phyloP scores from a whole-genome alignment of 108 stramenopile genomes.

The Pelagomonas calceolata region DNA sequence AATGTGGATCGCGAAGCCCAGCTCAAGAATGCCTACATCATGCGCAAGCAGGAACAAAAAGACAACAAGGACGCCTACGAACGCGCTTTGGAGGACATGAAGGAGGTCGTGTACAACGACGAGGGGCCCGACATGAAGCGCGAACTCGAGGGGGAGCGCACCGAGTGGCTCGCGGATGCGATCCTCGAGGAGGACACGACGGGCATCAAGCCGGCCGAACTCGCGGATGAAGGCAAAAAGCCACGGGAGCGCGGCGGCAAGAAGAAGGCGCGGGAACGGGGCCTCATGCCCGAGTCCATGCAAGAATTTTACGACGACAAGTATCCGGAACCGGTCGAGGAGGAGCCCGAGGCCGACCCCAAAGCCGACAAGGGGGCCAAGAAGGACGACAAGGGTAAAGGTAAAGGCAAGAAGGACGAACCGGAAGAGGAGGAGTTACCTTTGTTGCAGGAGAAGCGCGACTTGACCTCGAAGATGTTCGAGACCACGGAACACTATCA shows the following conservation, averaged over 20 bases:
- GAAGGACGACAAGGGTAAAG: conserved; percentile 35
- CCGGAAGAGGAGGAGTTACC: conserved; percentile 23
- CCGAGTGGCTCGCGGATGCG: conserved; percentile 62
- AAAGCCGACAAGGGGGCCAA: conserved; percentile 26
- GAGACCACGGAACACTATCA: conserved; percentile 35
- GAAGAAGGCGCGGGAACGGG: conserved; percentile 14
- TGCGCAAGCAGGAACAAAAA: conserved; percentile 58
- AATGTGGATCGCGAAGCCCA: conserved; percentile 38
- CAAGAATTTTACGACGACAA: no score
- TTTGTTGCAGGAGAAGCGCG: conserved; percentile 38
- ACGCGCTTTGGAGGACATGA: conserved; percentile 49
- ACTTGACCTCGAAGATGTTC: conserved; percentile 34
- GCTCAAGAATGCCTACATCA: conserved; percentile 36
- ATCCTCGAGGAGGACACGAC: conserved; percentile 52
- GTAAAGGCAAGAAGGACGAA: conserved; percentile 20
- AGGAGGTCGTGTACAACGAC: conserved; percentile 56
- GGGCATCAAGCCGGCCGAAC: conserved; percentile 41
- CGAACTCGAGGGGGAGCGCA: conserved; percentile 54
- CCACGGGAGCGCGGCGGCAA: conserved; percentile 13
- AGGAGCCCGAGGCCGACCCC: no score
- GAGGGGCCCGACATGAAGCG: conserved; percentile 64
- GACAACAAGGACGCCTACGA: conserved; percentile 59
- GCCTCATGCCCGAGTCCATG: conserved; percentile 18
- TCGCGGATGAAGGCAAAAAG: conserved; percentile 14
- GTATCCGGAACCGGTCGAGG: no score